A percentile compares a stretch with the other conserved stretches of the same genome.
Evolutionary conservation across 148 eudicot genomes (phyloP).

Genomic region (Vaccinium corymbosum): DNA sequence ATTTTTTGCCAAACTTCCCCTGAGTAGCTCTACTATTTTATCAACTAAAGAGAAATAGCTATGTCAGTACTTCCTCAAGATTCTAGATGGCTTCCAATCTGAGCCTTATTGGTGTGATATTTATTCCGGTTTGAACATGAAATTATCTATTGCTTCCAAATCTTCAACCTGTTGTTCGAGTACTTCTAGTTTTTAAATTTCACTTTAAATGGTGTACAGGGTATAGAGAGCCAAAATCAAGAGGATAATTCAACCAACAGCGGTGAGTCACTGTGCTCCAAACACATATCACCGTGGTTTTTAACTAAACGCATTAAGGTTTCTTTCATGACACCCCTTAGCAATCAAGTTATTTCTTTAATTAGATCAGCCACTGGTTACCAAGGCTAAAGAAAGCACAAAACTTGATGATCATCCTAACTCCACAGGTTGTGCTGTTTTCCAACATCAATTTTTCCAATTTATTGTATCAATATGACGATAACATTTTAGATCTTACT

Average conservation of each 20-base stretch:
- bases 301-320: not conserved
- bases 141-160: not conserved
- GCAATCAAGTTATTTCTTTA: conserved; percentile 10
- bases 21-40: not conserved
- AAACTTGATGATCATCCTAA: conserved; percentile 18
- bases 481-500: not conserved
- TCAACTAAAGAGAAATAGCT: conserved; percentile 2
- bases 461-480: not conserved
- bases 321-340: not conserved
- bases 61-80: not conserved
- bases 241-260: conserved; percentile 17
- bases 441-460: not conserved
- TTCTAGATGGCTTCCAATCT: not conserved
- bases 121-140: not conserved
- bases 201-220: conserved; percentile 19
- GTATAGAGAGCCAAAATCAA: conserved; percentile 15
- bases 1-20: not conserved
- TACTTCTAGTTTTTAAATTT: not conserved
- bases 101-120: not conserved
- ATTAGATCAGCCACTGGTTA: conserved; percentile 18
- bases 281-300: not conserved
- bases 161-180: not conserved
- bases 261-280: conserved; percentile 15
- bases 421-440: conserved; percentile 13
- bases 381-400: conserved; percentile 22